Percentiles rank a stretch among this genome's conserved stretches.
Conservation (phyloP, 2,329 filamentous ascomycete species). For the Microsporum audouinii region DNA sequence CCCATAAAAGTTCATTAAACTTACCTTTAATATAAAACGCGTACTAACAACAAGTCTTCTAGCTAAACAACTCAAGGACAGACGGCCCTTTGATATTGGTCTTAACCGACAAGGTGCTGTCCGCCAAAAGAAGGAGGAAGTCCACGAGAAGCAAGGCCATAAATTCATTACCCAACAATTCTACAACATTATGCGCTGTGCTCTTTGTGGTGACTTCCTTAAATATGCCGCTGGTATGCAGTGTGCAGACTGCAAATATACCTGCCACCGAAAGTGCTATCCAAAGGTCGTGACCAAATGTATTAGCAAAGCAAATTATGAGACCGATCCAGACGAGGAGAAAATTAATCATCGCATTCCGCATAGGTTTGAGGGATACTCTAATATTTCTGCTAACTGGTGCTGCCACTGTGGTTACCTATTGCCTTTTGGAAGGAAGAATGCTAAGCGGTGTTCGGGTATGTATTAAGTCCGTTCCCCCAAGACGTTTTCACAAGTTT, state of each 20-base stretch:
- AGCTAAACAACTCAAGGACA: constrained; percentile 78
- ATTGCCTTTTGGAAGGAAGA: constrained; percentile 86
- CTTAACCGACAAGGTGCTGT: constrained; percentile 92
- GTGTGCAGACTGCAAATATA: constrained; percentile 99
- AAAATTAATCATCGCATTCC: constrained; percentile 99
- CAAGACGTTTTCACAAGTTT: not conserved
- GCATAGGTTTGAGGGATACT: constrained; percentile 91
- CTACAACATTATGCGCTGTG: constrained; percentile 99
- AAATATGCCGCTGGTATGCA: constrained; percentile 99
- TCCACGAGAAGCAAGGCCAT: constrained; percentile 98
- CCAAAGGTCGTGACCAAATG: constrained; percentile 95
- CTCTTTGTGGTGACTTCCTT: constrained; percentile 92
- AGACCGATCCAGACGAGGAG: constrained; percentile 95
- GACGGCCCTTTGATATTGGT: constrained; percentile 72
- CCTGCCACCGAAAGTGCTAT: constrained; percentile 97
- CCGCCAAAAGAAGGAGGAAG: constrained; percentile 92
- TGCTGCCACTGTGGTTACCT: constrained; percentile 98
- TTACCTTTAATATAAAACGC: not conserved
- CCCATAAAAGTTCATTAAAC: not conserved
- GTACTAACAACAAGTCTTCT: constrained; percentile 16
- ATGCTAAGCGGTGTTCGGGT: constrained; percentile 84
- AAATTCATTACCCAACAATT: constrained; percentile 98
- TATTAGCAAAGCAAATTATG: constrained; percentile 98
- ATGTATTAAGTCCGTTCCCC: constrained; percentile 19
- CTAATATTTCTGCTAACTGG: constrained; percentile 97